Percentiles rank a stretch among this genome's conserved stretches.
These are phyloP conservation scores for Candida insectalens DNA, from an alignment of 805 yeast species.

Conservation along the genomic window DNA sequence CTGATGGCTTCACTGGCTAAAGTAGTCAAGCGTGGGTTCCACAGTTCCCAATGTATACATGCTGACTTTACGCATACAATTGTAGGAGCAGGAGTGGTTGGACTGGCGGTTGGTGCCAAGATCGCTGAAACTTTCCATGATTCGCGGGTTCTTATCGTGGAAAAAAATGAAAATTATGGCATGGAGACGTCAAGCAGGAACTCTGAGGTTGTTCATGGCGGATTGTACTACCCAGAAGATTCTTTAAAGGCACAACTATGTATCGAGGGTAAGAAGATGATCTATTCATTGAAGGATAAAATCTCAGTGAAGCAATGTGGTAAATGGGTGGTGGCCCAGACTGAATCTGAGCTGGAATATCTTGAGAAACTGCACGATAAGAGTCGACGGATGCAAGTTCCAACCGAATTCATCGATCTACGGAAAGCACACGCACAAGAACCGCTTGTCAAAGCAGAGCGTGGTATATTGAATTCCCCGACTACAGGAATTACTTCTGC, in stretches of 20 bases:
- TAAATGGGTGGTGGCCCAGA: conserved; percentile 83
- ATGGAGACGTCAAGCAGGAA: conserved; percentile 82
- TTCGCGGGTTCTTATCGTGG: conserved; percentile 52
- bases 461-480: conserved; percentile 62
- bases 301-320: conserved; percentile 63
- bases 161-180: conserved; percentile 57
- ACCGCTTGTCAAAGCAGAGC: conserved; percentile 56
- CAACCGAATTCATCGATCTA: conserved; percentile 45
- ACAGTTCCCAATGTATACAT: no score
- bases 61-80: conserved; percentile 13
- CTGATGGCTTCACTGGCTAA: no score
- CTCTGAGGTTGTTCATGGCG: conserved; percentile 91
- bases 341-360: conserved; percentile 49
- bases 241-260: conserved; percentile 64
- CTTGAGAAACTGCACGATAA: conserved; percentile 42
- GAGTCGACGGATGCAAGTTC: conserved; percentile 43
- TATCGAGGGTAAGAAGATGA: conserved; percentile 59
- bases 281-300: conserved; percentile 46
- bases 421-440: conserved; percentile 37
- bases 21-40: no score
- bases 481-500: conserved; percentile 81
- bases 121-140: conserved; percentile 31
- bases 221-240: conserved; percentile 66
- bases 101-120: conserved; percentile 60
- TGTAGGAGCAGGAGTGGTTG: conserved; percentile 14